phyloP scores from a whole-genome alignment of 345 rosid species.

The Lenwebbia sp. region DNA sequence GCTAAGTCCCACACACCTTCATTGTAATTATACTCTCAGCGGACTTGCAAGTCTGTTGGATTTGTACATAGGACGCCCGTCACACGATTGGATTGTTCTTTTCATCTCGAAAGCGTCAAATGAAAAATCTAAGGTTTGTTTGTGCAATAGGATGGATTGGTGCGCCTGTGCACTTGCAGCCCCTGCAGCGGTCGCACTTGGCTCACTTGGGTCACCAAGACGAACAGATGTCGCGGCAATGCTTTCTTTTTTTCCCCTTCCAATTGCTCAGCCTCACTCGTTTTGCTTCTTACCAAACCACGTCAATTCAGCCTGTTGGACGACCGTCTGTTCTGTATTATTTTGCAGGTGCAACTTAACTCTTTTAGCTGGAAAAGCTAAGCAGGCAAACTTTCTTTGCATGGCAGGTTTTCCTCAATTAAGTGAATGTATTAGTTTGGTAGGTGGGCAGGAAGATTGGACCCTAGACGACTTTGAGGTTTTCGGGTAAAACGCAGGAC shows the following conservation, averaged over 20 bases:
- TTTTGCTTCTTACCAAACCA: background rate
- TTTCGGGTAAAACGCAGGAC: background rate
- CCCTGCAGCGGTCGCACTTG: background rate
- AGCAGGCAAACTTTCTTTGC: background rate
- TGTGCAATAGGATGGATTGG: background rate
- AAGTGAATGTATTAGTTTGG: background rate
- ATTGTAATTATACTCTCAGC: conserved; percentile 2
- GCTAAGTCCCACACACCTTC: background rate
- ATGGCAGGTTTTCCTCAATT: background rate
- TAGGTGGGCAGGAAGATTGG: background rate
- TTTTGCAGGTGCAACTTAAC: background rate
- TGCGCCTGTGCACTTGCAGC: background rate
- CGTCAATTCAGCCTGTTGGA: background rate
- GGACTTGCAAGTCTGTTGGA: background rate
- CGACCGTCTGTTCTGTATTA: background rate
- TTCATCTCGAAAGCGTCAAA: background rate
- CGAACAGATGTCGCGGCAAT: background rate
- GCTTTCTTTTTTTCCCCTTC: background rate
- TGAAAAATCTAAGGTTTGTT: background rate
- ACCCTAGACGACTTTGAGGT: background rate
- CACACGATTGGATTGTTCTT: background rate
- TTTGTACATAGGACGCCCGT: conserved; percentile 1
- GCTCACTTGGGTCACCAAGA: background rate
- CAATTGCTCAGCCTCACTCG: background rate
- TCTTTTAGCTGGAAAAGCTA: background rate